phyloP scores from a whole-genome alignment of 768 basidiomycete genomes.

The Suillus hirtellus region DNA sequence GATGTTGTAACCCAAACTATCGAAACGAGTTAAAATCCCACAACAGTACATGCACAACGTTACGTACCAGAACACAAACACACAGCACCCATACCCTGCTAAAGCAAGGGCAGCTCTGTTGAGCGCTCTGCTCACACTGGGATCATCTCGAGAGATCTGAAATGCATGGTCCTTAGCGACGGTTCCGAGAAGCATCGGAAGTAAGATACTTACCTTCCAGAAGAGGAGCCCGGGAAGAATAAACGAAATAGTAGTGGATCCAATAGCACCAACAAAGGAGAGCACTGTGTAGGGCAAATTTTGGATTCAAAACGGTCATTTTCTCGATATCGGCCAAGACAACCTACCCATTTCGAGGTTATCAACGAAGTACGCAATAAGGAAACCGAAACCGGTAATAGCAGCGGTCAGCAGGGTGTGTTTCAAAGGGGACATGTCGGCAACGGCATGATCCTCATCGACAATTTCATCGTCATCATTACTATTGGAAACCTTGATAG shows the following conservation, averaged over 20 bases:
- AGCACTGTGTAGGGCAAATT: conserved; percentile 56
- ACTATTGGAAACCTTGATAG: conserved; percentile 33
- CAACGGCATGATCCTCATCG: conserved; percentile 50
- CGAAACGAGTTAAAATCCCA: not conserved
- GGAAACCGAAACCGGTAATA: conserved; percentile 66
- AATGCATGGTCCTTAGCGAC: conserved; percentile 14
- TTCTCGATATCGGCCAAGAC: not conserved
- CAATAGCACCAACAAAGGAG: conserved; percentile 95
- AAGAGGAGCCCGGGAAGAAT: conserved; percentile 93
- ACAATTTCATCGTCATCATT: conserved; percentile 47
- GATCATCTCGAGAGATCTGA: conserved; percentile 71
- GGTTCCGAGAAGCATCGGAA: conserved; percentile 15
- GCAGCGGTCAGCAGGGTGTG: conserved; percentile 68
- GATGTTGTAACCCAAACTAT: conserved; percentile 78
- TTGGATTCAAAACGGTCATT: conserved; percentile 16
- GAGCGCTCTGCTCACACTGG: conserved; percentile 51
- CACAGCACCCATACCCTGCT: conserved; percentile 69
- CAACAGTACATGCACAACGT: conserved; percentile 3
- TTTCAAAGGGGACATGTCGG: conserved; percentile 67
- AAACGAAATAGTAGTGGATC: conserved; percentile 95
- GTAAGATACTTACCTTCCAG: conserved; percentile 67
- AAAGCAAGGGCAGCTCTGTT: conserved; percentile 64
- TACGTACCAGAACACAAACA: conserved; percentile 88
- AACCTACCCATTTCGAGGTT: conserved; percentile 72
- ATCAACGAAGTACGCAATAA: conserved; percentile 76